phyloP scores from a whole-genome alignment of 306 rosid species.

The Acacia confusa region DNA sequence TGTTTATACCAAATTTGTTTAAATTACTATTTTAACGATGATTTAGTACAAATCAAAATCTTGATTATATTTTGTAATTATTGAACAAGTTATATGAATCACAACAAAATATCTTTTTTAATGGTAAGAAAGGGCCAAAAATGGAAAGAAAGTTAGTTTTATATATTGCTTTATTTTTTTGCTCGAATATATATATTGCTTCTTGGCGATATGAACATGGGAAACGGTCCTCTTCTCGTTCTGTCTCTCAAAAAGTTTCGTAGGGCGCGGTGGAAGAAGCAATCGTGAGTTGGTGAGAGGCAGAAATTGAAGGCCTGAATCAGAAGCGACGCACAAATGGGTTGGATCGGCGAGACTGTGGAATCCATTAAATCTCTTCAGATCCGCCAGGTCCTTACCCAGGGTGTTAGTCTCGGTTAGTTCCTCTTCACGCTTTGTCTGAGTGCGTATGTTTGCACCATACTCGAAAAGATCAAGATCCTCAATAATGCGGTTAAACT shows the following conservation, averaged over 20 bases:
- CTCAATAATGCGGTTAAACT: background rate
- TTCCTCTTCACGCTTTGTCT: constrained; percentile 4
- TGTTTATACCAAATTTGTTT: background rate
- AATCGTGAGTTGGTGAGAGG: background rate
- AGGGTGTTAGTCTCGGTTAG: constrained; percentile 83
- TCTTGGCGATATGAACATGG: background rate
- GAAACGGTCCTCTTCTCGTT: background rate
- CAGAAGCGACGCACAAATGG: constrained; percentile 42
- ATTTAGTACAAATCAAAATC: background rate
- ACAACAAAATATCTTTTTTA: too few relatives aligned
- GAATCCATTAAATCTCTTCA: constrained; percentile 81
- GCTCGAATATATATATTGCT: too few relatives aligned
- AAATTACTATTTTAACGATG: background rate
- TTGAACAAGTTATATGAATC: background rate
- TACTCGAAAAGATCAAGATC: background rate
- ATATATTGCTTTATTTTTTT: too few relatives aligned
- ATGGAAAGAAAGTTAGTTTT: too few relatives aligned
- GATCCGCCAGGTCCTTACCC: constrained; percentile 84
- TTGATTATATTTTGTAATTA: background rate
- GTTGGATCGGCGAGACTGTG: constrained; percentile 68
- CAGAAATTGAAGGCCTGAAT: background rate
- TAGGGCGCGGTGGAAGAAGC: background rate
- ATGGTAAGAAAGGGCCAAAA: too few relatives aligned
- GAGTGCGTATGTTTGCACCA: background rate
- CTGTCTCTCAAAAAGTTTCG: background rate